These are phyloP conservation scores for Plectosphaerella cucumerina DNA, from an alignment of 2,329 filamentous ascomycete species.

Conservation along the genomic window DNA sequence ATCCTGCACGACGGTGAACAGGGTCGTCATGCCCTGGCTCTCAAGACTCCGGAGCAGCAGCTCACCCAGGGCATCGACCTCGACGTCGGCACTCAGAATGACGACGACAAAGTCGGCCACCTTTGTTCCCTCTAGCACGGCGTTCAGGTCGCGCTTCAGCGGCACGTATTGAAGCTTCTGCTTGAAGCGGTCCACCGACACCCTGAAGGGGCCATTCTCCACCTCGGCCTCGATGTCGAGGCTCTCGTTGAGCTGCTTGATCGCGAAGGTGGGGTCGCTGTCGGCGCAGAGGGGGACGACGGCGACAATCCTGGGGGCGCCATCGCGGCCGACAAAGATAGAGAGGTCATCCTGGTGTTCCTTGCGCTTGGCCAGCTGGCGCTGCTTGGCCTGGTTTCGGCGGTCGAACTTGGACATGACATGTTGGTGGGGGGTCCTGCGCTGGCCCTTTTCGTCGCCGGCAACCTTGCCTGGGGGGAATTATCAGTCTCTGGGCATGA, in stretches of 20 bases:
- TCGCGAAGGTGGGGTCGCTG: slow-evolving; percentile 61
- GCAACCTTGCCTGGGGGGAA: slow-evolving; percentile 65
- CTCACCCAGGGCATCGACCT: slow-evolving; percentile 83
- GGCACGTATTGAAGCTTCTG: slow-evolving; percentile 87
- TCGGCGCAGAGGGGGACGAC: slow-evolving; percentile 79
- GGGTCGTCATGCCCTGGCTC: slow-evolving; percentile 89
- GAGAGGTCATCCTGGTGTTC: slow-evolving; percentile 76
- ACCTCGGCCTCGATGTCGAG: slow-evolving; percentile 71
- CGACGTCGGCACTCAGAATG: slow-evolving; percentile 74
- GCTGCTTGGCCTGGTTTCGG: slow-evolving; percentile 90
- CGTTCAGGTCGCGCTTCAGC: slow-evolving; percentile 66
- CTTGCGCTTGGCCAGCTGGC: slow-evolving; percentile 75
- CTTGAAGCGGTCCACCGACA: slow-evolving; percentile 85
- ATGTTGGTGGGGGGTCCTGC: slow-evolving; percentile 91
- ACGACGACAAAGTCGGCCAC: slow-evolving; percentile 90
- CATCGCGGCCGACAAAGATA: slow-evolving; percentile 82
- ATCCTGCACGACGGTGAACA: slow-evolving; percentile 80
- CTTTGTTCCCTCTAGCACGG: slow-evolving; percentile 79
- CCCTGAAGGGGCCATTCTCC: slow-evolving; percentile 54
- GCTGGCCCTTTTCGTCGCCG: slow-evolving; percentile 60
- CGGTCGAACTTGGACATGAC: slow-evolving; percentile 97
- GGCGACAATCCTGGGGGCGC: slow-evolving; percentile 82
- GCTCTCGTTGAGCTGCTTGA: slow-evolving; percentile 69
- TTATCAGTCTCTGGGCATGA: not conserved
- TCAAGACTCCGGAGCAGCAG: slow-evolving; percentile 82